Conservation (phyloP, 169 alveolate genomes). For the Plasmodium gaboni region DNA sequence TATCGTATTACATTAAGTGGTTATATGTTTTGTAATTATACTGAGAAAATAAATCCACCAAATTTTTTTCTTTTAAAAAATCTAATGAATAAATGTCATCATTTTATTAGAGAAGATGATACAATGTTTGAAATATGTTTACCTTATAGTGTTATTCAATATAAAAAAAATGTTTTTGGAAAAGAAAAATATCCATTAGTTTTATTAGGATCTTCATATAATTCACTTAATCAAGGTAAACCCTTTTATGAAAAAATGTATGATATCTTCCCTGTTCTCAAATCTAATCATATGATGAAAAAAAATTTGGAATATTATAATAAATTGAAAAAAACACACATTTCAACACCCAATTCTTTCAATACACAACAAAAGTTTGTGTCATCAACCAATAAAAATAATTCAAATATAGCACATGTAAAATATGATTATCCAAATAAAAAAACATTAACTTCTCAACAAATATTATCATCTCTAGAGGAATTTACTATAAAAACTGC, state of each 20-base stretch:
- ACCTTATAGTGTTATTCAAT: constrained; percentile 69
- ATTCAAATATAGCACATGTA: not conserved
- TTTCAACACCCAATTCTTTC: not conserved
- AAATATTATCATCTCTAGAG: too few species aligned
- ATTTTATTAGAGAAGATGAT: constrained; percentile 41
- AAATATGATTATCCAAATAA: too few species aligned
- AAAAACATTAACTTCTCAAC: too few species aligned
- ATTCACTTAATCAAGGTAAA: constrained; percentile 52
- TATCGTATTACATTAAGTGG: constrained; percentile 76
- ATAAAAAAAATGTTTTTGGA: constrained; percentile 46
- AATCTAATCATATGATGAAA: constrained; percentile 22
- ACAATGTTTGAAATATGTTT: constrained; percentile 59
- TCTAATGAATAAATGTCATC: constrained; percentile 51
- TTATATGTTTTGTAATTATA: constrained; percentile 73
- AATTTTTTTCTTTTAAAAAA: constrained; percentile 53
- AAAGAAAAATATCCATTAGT: constrained; percentile 57
- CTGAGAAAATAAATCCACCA: constrained; percentile 74
- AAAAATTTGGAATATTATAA: constrained; percentile 39
- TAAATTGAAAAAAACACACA: constrained; percentile 1
- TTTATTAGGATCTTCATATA: constrained; percentile 49
- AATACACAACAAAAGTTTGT: not conserved
- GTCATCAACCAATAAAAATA: not conserved
- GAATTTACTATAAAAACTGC: too few species aligned
- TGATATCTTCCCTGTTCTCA: constrained; percentile 67
- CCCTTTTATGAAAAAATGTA: constrained; percentile 75